phyloP scores from a whole-genome alignment of 2,329 filamentous ascomycete species.

The Zymoseptoria pseudotritici region DNA sequence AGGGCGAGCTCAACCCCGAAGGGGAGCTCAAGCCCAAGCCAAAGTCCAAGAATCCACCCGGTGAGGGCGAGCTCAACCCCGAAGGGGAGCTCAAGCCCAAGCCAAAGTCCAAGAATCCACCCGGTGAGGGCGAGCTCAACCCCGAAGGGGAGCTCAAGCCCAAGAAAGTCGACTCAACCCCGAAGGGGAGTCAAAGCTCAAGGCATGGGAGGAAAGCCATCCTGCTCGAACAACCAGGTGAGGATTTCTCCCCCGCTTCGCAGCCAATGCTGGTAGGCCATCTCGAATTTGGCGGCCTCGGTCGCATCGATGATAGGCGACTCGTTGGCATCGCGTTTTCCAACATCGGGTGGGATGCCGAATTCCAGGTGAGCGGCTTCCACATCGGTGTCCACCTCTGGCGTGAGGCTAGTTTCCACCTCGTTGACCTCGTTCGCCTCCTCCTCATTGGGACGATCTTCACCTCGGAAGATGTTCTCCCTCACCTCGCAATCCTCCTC shows the following conservation, averaged over 20 bases:
- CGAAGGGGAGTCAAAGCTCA: background rate
- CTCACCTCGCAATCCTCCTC: slow-evolving; percentile 17
- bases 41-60: no score
- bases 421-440: background rate
- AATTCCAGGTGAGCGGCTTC: background rate
- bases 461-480: slow-evolving; percentile 19
- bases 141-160: background rate
- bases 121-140: no score
- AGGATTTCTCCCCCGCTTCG: background rate
- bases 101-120: no score
- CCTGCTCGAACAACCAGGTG: background rate
- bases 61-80: no score
- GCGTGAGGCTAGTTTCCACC: background rate
- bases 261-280: background rate
- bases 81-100: background rate
- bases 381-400: background rate
- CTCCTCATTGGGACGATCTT: background rate
- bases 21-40: no score
- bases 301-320: background rate
- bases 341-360: background rate
- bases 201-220: background rate
- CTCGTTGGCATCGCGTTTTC: background rate
- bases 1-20: background rate
- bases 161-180: background rate
- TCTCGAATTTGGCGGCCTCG: background rate